Evolutionary conservation across 176 grass and related monocot species (phyloP).

Genomic region (Alopecurus myosuroides): DNA sequence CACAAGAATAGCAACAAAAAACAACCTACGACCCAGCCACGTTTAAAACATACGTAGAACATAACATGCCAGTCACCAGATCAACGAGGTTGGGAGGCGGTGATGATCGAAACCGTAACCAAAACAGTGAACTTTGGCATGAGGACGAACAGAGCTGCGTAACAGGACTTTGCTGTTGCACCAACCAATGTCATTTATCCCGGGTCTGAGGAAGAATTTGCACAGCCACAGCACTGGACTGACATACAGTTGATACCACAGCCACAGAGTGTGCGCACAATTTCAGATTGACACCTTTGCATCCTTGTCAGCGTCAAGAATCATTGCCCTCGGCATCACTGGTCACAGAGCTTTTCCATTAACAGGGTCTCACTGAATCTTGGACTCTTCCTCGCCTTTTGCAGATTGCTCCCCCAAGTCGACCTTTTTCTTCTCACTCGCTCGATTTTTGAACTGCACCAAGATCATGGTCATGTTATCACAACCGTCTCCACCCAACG

Average conservation of each 20-base stretch:
- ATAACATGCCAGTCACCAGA: neutral
- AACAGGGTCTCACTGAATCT: slow-evolving; percentile 27
- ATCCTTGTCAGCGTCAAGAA: neutral
- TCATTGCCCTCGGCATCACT: slow-evolving; percentile 13
- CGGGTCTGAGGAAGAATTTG: neutral
- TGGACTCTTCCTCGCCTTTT: neutral
- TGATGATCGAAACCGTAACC: neutral
- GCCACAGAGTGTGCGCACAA: neutral
- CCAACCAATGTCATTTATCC: slow-evolving; percentile 4
- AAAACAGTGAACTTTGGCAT: neutral
- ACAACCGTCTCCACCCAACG: slow-evolving; percentile 59
- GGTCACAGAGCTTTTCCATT: neutral
- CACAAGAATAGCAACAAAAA: neutral
- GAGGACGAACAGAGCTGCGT: neutral
- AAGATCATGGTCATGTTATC: slow-evolving; percentile 99
- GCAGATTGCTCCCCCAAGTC: slow-evolving; percentile 23
- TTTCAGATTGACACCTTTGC: neutral
- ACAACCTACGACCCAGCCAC: neutral
- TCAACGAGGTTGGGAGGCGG: neutral
- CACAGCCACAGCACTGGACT: neutral
- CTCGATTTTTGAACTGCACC: slow-evolving; percentile 80
- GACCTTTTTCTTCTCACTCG: neutral
- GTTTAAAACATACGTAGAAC: neutral
- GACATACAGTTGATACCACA: neutral
- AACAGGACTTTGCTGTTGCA: neutral